Evolutionary conservation across 2,329 filamentous ascomycete species (phyloP), one percentile per base, ranked within the genome.

Genomic region (Aspergillus sp.): DNA sequence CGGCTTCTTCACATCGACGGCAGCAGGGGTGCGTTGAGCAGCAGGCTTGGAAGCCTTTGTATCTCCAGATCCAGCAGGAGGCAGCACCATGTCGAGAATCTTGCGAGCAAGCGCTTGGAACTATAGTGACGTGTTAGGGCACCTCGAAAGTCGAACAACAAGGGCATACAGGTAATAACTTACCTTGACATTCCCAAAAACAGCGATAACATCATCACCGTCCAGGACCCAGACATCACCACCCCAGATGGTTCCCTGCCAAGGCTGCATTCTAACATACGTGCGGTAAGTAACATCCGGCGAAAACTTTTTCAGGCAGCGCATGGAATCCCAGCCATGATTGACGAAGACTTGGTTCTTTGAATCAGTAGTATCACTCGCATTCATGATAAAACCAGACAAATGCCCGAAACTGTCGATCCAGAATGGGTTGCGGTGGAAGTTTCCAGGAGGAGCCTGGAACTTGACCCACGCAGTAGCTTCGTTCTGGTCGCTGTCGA

Each of bases 221-320:
- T 75, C 75, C 54, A 81, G 73, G 54, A 81, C 73, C 64, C 79
- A 81, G 36, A 81, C 78, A 63, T 81, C 78, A 57, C 78, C 78
- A 45, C 76, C 73, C 48, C 73, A 77, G 54, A 79, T 73, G 53
- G 79, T 78, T 50, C 73, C 69, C 26, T 60, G 55, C 54, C 65
- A 67, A 27, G 63, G 65, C 52, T 80, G 74, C 79, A 82, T 82
- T 58, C 78, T 75, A 44, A 82, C 79, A 57, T 82, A 81, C 35
- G 77, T 79, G 51, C 72, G 74, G 56, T 82, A 81, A 48, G 74
- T 76, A 57, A 73, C 72, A 51, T 73, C 71, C 3, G 72, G 63
- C 29, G 74, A 72, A 35, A 79, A 67, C 50, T 71, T 68, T 59
- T 75, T 74, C 39, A 78, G 66, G 55, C 78, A 75, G 53, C 76